phyloP scores from a whole-genome alignment of 768 basidiomycete genomes.

The Crucibulum laeve region DNA sequence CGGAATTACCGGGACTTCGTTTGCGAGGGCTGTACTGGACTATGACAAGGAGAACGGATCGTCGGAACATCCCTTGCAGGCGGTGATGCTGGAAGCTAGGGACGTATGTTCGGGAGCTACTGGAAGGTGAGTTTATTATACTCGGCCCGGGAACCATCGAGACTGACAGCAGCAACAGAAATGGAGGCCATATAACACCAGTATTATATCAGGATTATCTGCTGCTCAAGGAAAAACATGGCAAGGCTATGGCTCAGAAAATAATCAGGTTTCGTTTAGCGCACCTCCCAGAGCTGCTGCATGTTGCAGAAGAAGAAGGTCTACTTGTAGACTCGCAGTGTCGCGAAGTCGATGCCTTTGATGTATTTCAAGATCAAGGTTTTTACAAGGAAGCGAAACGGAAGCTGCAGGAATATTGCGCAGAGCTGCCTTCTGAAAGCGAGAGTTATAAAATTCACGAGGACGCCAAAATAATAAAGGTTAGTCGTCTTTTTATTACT shows the following conservation, averaged over 20 bases:
- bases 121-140: constrained; percentile 45
- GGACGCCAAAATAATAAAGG: not conserved
- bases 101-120: constrained; percentile 65
- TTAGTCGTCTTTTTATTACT: not conserved
- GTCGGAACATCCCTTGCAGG: constrained; percentile 22
- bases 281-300: constrained; percentile 40
- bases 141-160: no score
- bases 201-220: constrained; percentile 47
- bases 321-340: constrained; percentile 42
- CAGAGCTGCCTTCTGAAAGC: not conserved
- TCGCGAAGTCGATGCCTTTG: constrained; percentile 46
- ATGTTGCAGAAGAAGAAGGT: constrained; percentile 40
- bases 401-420: not conserved
- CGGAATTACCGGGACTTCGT: constrained; percentile 50
- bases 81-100: constrained; percentile 74
- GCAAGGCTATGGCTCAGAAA: constrained; percentile 33
- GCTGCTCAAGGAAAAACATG: constrained; percentile 33
- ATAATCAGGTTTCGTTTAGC: constrained; percentile 50
- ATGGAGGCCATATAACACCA: constrained; percentile 58
- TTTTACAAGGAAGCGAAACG: constrained; percentile 30
- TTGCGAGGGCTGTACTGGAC: constrained; percentile 36
- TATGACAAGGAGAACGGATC: constrained; percentile 8
- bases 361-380: constrained; percentile 37
- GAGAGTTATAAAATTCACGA: not conserved
- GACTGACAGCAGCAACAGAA: no score